Conservation (phyloP, 352 stramenopile genomes). For the Phytophthora meadii region DNA sequence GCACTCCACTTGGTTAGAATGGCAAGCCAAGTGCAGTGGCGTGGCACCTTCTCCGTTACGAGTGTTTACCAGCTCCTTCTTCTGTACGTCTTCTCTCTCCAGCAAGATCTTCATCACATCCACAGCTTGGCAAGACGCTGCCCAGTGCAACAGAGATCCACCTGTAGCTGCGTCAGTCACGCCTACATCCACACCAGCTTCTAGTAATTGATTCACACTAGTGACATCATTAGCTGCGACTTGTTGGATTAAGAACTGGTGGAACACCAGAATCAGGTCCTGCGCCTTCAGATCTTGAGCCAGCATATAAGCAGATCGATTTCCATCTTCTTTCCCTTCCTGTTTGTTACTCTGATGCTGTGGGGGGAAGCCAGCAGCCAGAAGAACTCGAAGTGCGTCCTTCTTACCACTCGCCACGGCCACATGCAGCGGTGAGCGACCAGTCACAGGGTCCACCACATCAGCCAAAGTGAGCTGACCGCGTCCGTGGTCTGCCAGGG, state of each 20-base stretch:
- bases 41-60: conserved; percentile 78
- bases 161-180: conserved; percentile 61
- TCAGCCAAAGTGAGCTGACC: conserved; percentile 54
- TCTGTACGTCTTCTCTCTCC: conserved; percentile 40
- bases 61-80: conserved; percentile 50
- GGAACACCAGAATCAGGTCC: conserved; percentile 82
- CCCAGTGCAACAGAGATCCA: conserved; percentile 84
- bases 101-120: conserved; percentile 63
- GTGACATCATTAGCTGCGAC: conserved; percentile 69
- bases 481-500: conserved; percentile 72
- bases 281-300: conserved; percentile 62
- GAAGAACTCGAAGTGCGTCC: conserved; percentile 79
- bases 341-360: conserved; percentile 48
- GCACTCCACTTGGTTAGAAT: conserved; percentile 60
- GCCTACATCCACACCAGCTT: conserved; percentile 57
- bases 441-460: conserved; percentile 67
- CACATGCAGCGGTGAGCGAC: conserved; percentile 79
- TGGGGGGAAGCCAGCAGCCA: conserved; percentile 79
- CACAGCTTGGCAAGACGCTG: conserved; percentile 71
- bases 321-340: conserved; percentile 1
- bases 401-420: conserved; percentile 76
- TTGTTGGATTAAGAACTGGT: conserved; percentile 89
- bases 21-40: conserved; percentile 77
- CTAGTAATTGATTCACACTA: conserved; percentile 68
- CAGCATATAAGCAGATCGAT: conserved; percentile 69